phyloP scores from a whole-genome alignment of 1,284 basidiomycete species.

The Wallemia ichthyophaga region DNA sequence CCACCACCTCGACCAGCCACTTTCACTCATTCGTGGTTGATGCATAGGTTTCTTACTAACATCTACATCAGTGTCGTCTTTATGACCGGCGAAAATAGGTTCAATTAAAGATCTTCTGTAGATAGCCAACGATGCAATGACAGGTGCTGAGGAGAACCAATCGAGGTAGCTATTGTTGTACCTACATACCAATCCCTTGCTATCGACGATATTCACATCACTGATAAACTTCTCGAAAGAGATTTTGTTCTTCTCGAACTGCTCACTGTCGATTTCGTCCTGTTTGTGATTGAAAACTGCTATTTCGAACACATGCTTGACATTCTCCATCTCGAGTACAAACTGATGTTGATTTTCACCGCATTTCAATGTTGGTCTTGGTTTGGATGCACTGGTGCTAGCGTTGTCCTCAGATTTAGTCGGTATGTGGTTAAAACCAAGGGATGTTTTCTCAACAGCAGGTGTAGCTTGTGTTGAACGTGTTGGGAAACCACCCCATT shows the following conservation, averaged over 20 bases:
- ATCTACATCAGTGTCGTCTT: not conserved
- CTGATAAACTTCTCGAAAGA: conserved; percentile 22
- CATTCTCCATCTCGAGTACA: conserved; percentile 17
- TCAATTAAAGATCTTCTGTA: conserved; percentile 18
- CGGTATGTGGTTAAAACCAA: not conserved
- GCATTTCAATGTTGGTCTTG: not conserved
- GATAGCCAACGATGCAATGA: conserved; percentile 20
- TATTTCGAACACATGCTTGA: conserved; percentile 21
- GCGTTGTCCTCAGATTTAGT: not conserved
- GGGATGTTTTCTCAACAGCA: not conserved
- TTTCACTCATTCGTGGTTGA: not conserved
- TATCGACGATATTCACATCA: conserved; percentile 19
- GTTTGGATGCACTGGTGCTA: too few species aligned
- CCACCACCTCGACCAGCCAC: conserved; percentile 14
- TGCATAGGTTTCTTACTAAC: not conserved
- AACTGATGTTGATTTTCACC: conserved; percentile 20
- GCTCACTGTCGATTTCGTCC: conserved; percentile 3
- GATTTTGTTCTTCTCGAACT: conserved; percentile 14
- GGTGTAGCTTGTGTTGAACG: conserved; percentile 4
- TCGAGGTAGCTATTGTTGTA: conserved; percentile 20
- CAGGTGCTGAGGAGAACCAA: conserved; percentile 21
- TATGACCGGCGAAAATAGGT: not conserved
- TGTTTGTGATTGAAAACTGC: conserved; percentile 14
- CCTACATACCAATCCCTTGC: conserved; percentile 19
- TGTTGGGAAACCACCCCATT: conserved; percentile 12